A percentile compares a stretch with the other conserved stretches of the same genome.
Evolutionary conservation across 1,139 yeast species (phyloP).

Genomic region (Nakaseomyces glabratus): DNA sequence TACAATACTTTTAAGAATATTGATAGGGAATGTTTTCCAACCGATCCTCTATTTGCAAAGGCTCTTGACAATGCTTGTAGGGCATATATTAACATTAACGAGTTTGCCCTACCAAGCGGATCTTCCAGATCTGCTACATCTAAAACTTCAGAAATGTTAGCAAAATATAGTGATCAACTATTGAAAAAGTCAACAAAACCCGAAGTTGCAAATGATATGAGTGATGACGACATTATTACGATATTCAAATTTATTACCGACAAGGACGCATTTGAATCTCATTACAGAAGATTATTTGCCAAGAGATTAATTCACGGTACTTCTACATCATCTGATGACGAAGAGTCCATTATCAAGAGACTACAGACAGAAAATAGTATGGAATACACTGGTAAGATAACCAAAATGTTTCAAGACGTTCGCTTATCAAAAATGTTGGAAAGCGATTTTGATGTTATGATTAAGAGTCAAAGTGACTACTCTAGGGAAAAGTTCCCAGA

Average conservation of each 20-base stretch:
- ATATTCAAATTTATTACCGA: conserved; percentile 85
- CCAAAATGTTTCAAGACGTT: conserved; percentile 95
- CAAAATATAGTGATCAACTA: conserved; percentile 78
- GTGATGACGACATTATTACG: conserved; percentile 71
- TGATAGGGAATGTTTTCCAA: conserved; percentile 67
- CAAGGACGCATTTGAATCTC: conserved; percentile 90
- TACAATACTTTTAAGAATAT: conserved; percentile 40
- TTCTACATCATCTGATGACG: conserved; percentile 75
- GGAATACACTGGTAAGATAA: conserved; percentile 88
- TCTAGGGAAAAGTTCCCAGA: conserved; percentile 42
- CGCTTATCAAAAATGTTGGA: conserved; percentile 77
- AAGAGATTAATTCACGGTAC: conserved; percentile 80
- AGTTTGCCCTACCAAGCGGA: conserved; percentile 63
- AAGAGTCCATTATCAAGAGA: conserved; percentile 76
- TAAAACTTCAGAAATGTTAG: conserved; percentile 81
- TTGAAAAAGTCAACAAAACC: conserved; percentile 66
- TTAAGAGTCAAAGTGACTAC: conserved; percentile 32
- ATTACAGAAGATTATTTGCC: conserved; percentile 82
- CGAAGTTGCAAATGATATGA: conserved; percentile 60
- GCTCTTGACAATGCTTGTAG: conserved; percentile 88
- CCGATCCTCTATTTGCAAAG: conserved; percentile 71
- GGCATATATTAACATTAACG: conserved; percentile 71
- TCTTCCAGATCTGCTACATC: conserved; percentile 42
- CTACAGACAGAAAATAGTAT: conserved; percentile 84
- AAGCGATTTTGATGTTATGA: conserved; percentile 48